Base-by-base conservation (phyloP, 139 green algal species). In the Tetraselmis striata region DNA sequence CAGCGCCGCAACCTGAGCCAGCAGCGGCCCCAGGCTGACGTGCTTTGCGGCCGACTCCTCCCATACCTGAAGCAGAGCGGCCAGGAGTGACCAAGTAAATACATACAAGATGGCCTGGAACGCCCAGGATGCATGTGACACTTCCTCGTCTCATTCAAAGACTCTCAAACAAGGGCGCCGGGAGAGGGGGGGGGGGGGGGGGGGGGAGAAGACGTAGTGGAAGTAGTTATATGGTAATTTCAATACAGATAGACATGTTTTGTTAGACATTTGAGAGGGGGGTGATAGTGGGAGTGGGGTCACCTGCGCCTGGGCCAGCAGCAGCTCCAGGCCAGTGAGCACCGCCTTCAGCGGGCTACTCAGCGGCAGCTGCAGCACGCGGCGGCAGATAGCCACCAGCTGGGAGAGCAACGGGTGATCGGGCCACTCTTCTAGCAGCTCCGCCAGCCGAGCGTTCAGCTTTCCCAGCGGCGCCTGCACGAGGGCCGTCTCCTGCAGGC, bases 291-390 rank as follows among this genome's bases (percentile, higher is more conserved):
- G n/a, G n/a, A n/a, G n/a, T n/a, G n/a, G n/a, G n/a, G n/a, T n/a
- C 24, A 90, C 86, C 87, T 95, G 92, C 11, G 90, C 89, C 0
- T 92, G 83, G 22, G 90, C 87, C 74, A 99, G 89, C 80, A 99
- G 90, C 84, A 99, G 90, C 92, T 99, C 97, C 83, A 98, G 76
- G 0, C 97, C 97, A 0, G 93, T 98, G 76, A 98, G 83, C 1
- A 91, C 90, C 18, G 89, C 79, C 87, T 98, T 97, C 2, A 99
- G 89, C 2, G 95, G 93, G 0, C 83, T 77, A 0, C 80, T 80
- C 25, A 93, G 79, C 0, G 93, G 88, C 87, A 97, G 77, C 0
- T 31, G 81, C 76, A 97, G 87, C 79, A 98, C 79, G n/a, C 97
- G 89, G 1, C 87, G 83, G 30, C 86, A 93, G 76, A 99, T 95